Percentiles rank a stretch among this genome's conserved stretches.
Conservation (phyloP, 2,329 filamentous ascomycete species). For the Sporothrix curviconia region DNA sequence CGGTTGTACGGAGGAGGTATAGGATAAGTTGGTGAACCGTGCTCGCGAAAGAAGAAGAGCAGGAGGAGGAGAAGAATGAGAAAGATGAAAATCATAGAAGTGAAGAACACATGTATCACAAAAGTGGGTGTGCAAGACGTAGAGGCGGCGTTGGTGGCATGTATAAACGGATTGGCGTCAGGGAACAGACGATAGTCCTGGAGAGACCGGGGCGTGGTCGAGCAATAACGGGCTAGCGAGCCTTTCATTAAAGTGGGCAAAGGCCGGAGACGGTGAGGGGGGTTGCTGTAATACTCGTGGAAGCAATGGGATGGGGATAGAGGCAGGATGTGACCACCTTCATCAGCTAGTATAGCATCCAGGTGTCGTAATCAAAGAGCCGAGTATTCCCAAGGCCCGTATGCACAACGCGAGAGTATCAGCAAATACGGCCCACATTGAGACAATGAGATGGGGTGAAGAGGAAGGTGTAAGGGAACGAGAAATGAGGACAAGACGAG, state of each 20-base stretch:
- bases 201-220: neutral
- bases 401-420: no score
- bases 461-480: no score
- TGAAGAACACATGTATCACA: neutral
- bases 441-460: no score
- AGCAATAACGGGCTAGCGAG: neutral
- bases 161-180: constrained; percentile 6
- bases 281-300: no score
- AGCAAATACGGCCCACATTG: no score
- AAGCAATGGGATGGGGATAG: neutral
- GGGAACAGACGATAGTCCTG: neutral
- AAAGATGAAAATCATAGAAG: neutral
- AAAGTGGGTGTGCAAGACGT: neutral
- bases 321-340: neutral
- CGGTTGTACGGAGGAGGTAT: no score
- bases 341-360: neutral
- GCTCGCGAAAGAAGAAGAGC: neutral
- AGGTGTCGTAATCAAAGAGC: neutral
- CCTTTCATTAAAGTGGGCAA: neutral
- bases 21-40: neutral
- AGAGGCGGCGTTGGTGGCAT: constrained; percentile 1
- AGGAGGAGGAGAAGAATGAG: neutral
- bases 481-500: constrained; percentile 9
- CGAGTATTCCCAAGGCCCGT: no score
- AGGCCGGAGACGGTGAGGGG: neutral